Percentiles rank a stretch among this genome's conserved stretches.
phyloP scores from a whole-genome alignment of 441 rosid genomes.

The Euphorbia corollata region DNA sequence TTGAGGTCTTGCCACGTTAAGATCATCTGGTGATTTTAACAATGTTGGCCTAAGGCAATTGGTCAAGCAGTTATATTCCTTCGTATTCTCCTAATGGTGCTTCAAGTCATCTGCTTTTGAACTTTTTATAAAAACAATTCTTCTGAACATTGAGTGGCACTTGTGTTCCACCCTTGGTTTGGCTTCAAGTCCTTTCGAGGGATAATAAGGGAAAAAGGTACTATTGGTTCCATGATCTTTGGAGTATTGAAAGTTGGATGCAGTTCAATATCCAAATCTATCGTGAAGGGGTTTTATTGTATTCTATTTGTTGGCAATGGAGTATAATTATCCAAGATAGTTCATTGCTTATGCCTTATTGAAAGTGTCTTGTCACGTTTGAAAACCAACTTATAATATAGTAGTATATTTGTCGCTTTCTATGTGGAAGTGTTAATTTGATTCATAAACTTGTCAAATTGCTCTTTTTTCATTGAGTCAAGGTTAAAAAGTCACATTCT shows the following conservation, averaged over 20 bases:
- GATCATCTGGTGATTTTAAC: too few relatives aligned
- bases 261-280: too few relatives aligned
- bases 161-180: neutral
- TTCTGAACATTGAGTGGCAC: neutral
- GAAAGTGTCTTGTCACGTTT: neutral
- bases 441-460: too few relatives aligned
- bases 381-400: neutral
- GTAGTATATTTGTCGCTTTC: neutral
- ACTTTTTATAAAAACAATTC: too few relatives aligned
- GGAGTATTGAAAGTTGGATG: too few relatives aligned
- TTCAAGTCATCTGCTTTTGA: neutral
- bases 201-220: too few relatives aligned
- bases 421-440: too few relatives aligned
- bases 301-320: neutral
- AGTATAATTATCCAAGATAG: neutral
- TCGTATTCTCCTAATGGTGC: neutral
- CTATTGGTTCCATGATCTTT: too few relatives aligned
- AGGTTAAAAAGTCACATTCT: too few relatives aligned
- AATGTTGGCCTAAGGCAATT: neutral
- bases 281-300: too few relatives aligned
- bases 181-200: neutral
- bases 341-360: neutral
- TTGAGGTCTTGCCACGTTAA: too few relatives aligned
- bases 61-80: neutral
- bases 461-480: too few relatives aligned